These are phyloP conservation scores for Mucor piriformis DNA, from an alignment of 371 early-diverging fungal genomes.

Conservation along the genomic window DNA sequence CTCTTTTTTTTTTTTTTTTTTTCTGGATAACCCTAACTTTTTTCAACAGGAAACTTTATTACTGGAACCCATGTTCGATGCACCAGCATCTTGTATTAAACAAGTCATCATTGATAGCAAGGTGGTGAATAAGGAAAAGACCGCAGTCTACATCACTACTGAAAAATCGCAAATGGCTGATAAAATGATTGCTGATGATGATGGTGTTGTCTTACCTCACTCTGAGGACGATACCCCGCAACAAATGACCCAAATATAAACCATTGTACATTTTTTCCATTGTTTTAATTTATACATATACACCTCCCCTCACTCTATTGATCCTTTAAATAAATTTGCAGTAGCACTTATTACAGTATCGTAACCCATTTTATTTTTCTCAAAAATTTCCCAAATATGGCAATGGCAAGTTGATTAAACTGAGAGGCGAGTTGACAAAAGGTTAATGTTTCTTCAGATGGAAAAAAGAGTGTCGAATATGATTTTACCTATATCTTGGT, in stretches of 20 bases:
- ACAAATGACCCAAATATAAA: constrained; percentile 31
- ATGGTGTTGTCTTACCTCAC: constrained; percentile 6
- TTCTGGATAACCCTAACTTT: no score
- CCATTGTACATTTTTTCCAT: background rate
- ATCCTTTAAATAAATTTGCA: no score
- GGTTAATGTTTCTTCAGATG: no score
- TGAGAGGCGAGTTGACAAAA: no score
- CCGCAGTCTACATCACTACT: constrained; percentile 23
- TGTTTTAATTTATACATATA: background rate
- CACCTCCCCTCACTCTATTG: no score
- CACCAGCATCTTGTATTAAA: constrained; percentile 72
- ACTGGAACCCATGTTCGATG: constrained; percentile 82
- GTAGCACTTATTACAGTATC: no score
- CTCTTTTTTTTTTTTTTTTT: no score
- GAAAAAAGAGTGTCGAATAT: no score
- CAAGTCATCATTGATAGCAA: constrained; percentile 74
- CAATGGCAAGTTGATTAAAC: no score
- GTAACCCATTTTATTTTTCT: no score
- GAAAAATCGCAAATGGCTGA: constrained; percentile 27
- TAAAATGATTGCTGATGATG: constrained; percentile 28
- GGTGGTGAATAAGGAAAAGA: constrained; percentile 36
- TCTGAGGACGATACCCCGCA: constrained; percentile 20
- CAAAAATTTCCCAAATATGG: no score
- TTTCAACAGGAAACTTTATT: constrained; percentile 66
- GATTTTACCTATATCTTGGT: no score